These are phyloP conservation scores for Rusavskia elegans DNA, from an alignment of 495 filamentous ascomycete genomes.

Conservation along the genomic window DNA sequence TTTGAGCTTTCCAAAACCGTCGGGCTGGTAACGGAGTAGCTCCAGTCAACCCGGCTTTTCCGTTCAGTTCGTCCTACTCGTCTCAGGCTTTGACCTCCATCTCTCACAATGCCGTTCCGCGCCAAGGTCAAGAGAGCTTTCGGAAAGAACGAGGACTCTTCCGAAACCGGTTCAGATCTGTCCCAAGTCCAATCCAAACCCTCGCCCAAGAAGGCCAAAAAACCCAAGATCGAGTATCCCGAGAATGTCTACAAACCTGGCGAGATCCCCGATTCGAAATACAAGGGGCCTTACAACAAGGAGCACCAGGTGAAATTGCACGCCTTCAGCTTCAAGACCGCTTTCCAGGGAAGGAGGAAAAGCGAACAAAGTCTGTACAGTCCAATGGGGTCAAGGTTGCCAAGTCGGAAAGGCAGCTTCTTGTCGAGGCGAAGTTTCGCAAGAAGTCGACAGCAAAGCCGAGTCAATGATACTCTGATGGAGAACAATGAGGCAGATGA, in stretches of 20 bases:
- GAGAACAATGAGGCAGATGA: conserved; percentile 13
- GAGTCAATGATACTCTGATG: conserved; percentile 4
- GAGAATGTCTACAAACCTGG: conserved; percentile 25
- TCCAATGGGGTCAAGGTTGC: conserved; percentile 14
- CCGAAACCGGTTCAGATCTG: conserved; percentile 8
- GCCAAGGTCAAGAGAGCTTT: conserved; percentile 18
- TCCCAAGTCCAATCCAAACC: conserved; percentile 12
- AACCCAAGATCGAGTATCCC: conserved; percentile 28
- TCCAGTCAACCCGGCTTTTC: too few species aligned
- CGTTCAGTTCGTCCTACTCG: too few species aligned
- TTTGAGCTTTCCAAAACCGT: too few species aligned
- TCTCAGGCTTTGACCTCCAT: background rate
- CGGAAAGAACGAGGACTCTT: conserved; percentile 2
- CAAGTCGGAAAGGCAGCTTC: conserved; percentile 12
- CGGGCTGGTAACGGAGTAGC: too few species aligned
- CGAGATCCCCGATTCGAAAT: conserved; percentile 34
- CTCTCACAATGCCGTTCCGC: conserved; percentile 26
- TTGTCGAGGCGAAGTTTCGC: background rate
- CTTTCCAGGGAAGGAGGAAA: conserved; percentile 21
- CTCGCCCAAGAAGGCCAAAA: conserved; percentile 6
- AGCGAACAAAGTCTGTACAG: conserved; percentile 10
- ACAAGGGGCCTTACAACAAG: conserved; percentile 33
- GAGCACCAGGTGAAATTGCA: conserved; percentile 32
- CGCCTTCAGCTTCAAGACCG: conserved; percentile 31
- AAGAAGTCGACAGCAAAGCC: conserved; percentile 10